A percentile compares a stretch with the other conserved stretches of the same genome.
Conservation (phyloP, 2,329 filamentous ascomycete species). For the Curvularia sp. region DNA sequence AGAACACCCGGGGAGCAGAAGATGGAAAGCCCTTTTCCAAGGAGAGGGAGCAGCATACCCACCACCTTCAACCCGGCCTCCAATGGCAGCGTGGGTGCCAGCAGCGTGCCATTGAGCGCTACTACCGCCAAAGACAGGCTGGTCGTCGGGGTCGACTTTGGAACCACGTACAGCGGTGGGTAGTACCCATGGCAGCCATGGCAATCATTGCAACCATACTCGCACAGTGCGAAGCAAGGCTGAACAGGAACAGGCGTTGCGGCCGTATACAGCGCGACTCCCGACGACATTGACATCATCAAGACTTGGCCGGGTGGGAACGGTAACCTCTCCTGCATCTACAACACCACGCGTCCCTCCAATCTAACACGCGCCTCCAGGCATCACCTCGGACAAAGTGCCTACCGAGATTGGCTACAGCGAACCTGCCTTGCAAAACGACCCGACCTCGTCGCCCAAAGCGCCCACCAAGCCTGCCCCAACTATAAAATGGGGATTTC, state of each 20-base stretch:
- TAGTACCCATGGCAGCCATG: conserved; percentile 1
- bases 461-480: conserved; percentile 28
- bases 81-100: conserved; percentile 32
- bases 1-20: conserved; percentile 9
- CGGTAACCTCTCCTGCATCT: conserved; percentile 51
- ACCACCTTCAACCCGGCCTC: conserved; percentile 41
- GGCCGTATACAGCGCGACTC: conserved; percentile 75
- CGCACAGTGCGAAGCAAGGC: conserved; percentile 2
- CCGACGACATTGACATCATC: conserved; percentile 83
- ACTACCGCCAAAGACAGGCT: conserved; percentile 63
- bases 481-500: conserved; percentile 76
- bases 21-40: conserved; percentile 35
- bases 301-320: conserved; percentile 83
- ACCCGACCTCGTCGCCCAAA: conserved; percentile 30
- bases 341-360: background rate
- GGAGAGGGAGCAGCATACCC: conserved; percentile 41
- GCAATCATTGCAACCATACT: background rate
- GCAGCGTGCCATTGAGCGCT: conserved; percentile 20
- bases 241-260: conserved; percentile 63
- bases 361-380: conserved; percentile 30
- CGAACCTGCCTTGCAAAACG: conserved; percentile 21
- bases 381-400: conserved; percentile 85
- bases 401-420: conserved; percentile 75
- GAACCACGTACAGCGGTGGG: conserved; percentile 79
- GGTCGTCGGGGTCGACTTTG: conserved; percentile 82